These are phyloP conservation scores for Naganishia vishniacii DNA, from an alignment of 768 basidiomycete species.

Conservation along the genomic window DNA sequence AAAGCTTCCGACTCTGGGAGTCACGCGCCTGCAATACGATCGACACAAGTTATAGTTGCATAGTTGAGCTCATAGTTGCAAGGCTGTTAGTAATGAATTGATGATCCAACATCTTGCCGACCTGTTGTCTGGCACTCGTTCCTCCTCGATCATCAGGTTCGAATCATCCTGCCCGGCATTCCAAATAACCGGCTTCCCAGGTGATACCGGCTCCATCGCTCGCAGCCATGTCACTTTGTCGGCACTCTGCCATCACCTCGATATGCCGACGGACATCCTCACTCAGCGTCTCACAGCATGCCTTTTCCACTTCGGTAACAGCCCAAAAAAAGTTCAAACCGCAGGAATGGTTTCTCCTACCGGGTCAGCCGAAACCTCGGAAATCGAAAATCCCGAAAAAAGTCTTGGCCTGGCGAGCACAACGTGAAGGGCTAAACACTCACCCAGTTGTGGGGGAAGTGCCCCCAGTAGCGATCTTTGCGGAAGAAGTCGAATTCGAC, in stretches of 20 bases:
- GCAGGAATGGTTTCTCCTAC: background rate
- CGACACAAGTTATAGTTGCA: too few species aligned
- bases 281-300: background rate
- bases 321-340: constrained; percentile 8
- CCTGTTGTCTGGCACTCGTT: too few species aligned
- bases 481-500: background rate
- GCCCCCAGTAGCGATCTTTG: background rate
- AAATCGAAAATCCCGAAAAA: constrained; percentile 19
- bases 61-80: too few species aligned
- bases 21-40: too few species aligned
- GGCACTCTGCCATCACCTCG: background rate
- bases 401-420: background rate
- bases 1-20: too few species aligned
- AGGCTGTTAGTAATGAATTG: too few species aligned
- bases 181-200: background rate
- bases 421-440: background rate
- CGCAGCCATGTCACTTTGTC: background rate
- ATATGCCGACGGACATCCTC: background rate
- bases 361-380: background rate
- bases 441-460: background rate
- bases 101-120: too few species aligned
- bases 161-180: too few species aligned
- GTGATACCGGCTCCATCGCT: background rate
- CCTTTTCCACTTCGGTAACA: background rate
- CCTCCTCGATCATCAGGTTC: too few species aligned